Evolutionary conservation across 805 yeast species (phyloP).

Genomic region (Nakazawaea molendinolei): DNA sequence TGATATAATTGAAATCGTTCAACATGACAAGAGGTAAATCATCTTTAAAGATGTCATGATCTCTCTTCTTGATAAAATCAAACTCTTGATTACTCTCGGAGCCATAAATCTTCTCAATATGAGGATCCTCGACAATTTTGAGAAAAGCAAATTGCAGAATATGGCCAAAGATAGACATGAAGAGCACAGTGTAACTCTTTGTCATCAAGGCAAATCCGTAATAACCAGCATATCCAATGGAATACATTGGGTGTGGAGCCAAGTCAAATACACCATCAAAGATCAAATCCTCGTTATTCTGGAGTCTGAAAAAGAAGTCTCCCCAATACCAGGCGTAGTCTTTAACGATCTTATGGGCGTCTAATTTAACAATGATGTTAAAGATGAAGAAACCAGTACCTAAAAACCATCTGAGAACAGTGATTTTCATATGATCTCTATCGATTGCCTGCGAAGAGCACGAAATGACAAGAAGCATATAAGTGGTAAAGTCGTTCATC

Average conservation of each 20-base stretch:
- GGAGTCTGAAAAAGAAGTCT: constrained; percentile 78
- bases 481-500: constrained; percentile 79
- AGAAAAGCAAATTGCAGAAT: constrained; percentile 69
- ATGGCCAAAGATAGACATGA: constrained; percentile 70
- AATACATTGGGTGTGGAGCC: constrained; percentile 92
- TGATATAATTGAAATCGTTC: constrained; percentile 53
- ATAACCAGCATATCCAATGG: constrained; percentile 83
- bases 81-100: constrained; percentile 6
- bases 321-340: constrained; percentile 97
- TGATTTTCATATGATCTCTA: constrained; percentile 35
- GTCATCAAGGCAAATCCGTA: constrained; percentile 78
- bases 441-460: constrained; percentile 35
- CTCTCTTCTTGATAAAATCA: constrained; percentile 27
- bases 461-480: constrained; percentile 52
- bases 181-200: constrained; percentile 62
- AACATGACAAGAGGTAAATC: constrained; percentile 47
- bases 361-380: constrained; percentile 79
- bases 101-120: constrained; percentile 74
- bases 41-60: constrained; percentile 13
- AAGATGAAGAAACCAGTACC: constrained; percentile 62
- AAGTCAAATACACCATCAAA: constrained; percentile 87
- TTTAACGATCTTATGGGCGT: constrained; percentile 82
- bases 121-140: constrained; percentile 76
- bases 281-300: constrained; percentile 55
- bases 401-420: constrained; percentile 43